A percentile compares a stretch with the other conserved stretches of the same genome.
phyloP scores from a whole-genome alignment of 139 green algal genomes.

The Spirogloea muscicola region DNA sequence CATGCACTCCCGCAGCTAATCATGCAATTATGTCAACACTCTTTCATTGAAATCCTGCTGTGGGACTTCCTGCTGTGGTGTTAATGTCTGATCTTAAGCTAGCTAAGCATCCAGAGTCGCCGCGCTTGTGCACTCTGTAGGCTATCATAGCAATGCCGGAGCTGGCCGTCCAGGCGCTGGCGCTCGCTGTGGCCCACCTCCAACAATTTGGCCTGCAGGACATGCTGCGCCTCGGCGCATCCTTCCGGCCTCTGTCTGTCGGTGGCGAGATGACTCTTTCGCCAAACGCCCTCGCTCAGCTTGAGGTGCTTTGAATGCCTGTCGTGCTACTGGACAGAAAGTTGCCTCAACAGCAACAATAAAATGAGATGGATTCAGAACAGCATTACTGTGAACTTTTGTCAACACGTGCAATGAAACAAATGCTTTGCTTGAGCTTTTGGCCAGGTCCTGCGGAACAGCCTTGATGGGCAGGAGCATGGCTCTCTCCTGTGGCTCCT shows the following conservation, averaged over 20 bases:
- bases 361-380: no score
- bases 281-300: slow-evolving; percentile 60
- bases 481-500: slow-evolving; percentile 80
- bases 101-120: no score
- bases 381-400: no score
- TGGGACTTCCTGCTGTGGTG: no score
- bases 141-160: slow-evolving; percentile 54
- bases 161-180: slow-evolving; percentile 57
- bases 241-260: slow-evolving; percentile 19
- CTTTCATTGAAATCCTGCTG: no score
- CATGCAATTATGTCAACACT: no score
- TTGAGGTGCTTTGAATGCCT: slow-evolving; percentile 55
- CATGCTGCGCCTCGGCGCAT: slow-evolving; percentile 43
- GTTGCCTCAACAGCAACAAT: neutral
- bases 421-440: no score
- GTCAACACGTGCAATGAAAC: no score
- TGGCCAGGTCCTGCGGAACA: slow-evolving; percentile 51
- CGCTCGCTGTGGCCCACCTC: slow-evolving; percentile 63
- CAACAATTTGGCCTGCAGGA: slow-evolving; percentile 61
- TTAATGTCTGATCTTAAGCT: no score
- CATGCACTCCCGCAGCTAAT: no score
- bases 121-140: slow-evolving; percentile 45
- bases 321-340: neutral
- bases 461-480: slow-evolving; percentile 38
- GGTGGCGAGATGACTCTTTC: slow-evolving; percentile 53